A percentile compares a stretch with the other conserved stretches of the same genome.
Conservation (phyloP, 345 rosid species). For the Citrus australasica region DNA sequence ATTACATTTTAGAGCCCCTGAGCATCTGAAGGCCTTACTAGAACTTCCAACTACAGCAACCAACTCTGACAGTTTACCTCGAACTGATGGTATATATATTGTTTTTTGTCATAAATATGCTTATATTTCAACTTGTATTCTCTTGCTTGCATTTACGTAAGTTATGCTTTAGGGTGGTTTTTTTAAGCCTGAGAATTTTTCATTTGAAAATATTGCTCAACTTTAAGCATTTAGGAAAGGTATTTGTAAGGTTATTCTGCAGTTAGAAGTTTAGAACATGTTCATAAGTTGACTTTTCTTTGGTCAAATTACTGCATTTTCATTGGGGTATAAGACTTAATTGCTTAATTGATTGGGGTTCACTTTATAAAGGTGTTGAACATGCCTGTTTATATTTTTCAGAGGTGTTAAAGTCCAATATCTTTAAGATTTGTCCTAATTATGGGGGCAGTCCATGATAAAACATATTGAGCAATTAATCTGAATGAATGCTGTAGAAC, state of each 20-base stretch:
- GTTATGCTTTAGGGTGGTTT: neutral
- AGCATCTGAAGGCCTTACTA: conserved; percentile 43
- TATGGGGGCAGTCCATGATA: neutral
- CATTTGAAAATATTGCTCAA: neutral
- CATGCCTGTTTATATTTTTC: neutral
- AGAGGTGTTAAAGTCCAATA: neutral
- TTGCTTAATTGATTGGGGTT: neutral
- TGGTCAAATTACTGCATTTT: neutral
- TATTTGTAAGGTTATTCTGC: neutral
- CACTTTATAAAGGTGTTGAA: neutral
- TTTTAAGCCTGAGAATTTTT: neutral
- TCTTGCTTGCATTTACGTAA: neutral
- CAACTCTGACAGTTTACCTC: conserved; percentile 24
- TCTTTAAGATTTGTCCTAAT: neutral
- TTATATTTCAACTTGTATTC: neutral
- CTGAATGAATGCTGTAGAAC: neutral
- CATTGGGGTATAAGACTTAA: neutral
- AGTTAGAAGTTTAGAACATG: neutral
- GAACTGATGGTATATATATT: conserved; percentile 34
- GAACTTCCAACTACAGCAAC: conserved; percentile 26
- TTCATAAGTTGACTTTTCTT: neutral
- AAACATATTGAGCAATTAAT: neutral
- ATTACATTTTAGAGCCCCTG: conserved; percentile 62
- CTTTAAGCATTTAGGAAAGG: neutral
- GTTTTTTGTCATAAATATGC: neutral